Percentiles rank a stretch among this genome's conserved stretches.
phyloP scores from a whole-genome alignment of 2,329 filamentous ascomycete species.

The Fusarium guadeloupense region DNA sequence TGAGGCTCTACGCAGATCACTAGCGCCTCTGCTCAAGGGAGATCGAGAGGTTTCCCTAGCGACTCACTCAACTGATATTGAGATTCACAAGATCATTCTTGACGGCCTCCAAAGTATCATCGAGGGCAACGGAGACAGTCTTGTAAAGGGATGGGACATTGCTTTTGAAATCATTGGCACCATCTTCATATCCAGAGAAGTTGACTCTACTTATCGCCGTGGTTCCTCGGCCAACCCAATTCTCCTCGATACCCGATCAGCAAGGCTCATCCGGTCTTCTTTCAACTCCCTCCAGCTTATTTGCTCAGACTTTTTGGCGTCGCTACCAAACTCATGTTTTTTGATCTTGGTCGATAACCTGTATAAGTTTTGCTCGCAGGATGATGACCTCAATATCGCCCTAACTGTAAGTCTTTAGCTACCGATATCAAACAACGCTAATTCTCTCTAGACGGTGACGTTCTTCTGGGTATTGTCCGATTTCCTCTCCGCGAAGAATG shows the following conservation, averaged over 20 bases:
- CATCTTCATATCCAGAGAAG: conserved; percentile 69
- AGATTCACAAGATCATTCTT: conserved; percentile 82
- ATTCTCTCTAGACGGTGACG: conserved; percentile 74
- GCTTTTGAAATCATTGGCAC: conserved; percentile 87
- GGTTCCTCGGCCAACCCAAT: conserved; percentile 45
- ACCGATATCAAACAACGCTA: neutral
- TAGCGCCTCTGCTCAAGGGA: conserved; percentile 62
- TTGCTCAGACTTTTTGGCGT: conserved; percentile 90
- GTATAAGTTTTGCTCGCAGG: conserved; percentile 87
- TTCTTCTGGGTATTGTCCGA: conserved; percentile 97
- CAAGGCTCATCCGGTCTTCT: conserved; percentile 81
- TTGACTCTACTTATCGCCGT: conserved; percentile 47
- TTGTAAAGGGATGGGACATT: conserved; percentile 84
- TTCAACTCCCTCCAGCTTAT: conserved; percentile 92
- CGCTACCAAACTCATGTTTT: conserved; percentile 76
- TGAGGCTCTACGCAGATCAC: conserved; percentile 69
- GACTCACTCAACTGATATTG: conserved; percentile 72
- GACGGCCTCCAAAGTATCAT: conserved; percentile 84
- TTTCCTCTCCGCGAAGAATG: conserved; percentile 73
- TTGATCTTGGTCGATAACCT: conserved; percentile 85
- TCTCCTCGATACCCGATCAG: conserved; percentile 66
- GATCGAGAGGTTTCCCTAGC: conserved; percentile 64
- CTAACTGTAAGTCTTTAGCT: conserved; percentile 71
- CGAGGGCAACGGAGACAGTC: conserved; percentile 86
- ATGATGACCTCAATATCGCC: conserved; percentile 93